Evolutionary conservation across 108 stramenopile genomes (phyloP).

Genomic region (Pseudonitzschia multiseries): DNA sequence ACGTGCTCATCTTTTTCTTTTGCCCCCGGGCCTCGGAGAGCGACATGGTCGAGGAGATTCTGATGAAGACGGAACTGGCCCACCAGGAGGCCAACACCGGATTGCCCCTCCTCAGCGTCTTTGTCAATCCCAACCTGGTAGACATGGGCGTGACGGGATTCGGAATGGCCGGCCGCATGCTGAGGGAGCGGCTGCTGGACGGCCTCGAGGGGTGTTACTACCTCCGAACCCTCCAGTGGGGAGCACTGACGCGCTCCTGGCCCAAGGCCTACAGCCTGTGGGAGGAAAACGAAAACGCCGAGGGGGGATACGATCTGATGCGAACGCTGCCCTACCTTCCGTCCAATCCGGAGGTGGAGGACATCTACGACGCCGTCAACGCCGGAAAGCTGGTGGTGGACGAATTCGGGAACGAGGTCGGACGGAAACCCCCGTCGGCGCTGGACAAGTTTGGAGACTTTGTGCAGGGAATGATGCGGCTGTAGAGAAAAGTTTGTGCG

Average conservation of each 20-base stretch:
- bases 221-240: conserved; percentile 86
- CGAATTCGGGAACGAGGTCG: conserved; percentile 39
- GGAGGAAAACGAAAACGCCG: conserved; percentile 85
- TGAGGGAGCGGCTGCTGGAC: conserved; percentile 87
- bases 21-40: conserved; percentile 83
- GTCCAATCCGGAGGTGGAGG: conserved; percentile 84
- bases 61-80: conserved; percentile 40
- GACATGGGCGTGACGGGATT: conserved; percentile 96
- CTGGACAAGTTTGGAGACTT: conserved; percentile 74
- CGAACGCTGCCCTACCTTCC: conserved; percentile 62
- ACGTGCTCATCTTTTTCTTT: conserved; percentile 67
- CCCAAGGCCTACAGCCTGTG: conserved; percentile 79
- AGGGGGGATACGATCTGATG: conserved; percentile 82
- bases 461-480: conserved; percentile 67
- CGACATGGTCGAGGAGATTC: conserved; percentile 60
- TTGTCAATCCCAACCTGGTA: conserved; percentile 91
- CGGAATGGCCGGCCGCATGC: conserved; percentile 89
- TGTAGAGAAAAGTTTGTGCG: conserved; percentile 32
- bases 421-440: conserved; percentile 7
- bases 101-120: conserved; percentile 63
- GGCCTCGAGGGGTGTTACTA: conserved; percentile 74
- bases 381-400: conserved; percentile 40
- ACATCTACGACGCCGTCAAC: conserved; percentile 81
- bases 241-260: conserved; percentile 79
- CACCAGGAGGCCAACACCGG: conserved; percentile 29